phyloP scores from a whole-genome alignment of 805 yeast genomes.

The Kluyveromyces dobzhanskii region DNA sequence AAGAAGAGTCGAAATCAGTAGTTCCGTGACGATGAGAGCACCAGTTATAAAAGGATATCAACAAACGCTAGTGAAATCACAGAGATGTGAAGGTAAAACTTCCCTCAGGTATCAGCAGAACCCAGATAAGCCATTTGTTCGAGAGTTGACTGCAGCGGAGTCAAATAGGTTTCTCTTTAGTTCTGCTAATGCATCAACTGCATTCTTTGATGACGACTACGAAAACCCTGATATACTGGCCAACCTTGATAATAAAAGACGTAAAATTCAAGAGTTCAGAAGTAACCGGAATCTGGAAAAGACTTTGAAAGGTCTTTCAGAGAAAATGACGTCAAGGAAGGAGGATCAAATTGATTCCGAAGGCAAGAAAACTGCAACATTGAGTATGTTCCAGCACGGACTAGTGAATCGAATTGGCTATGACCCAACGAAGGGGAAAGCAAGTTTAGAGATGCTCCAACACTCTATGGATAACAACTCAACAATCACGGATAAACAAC shows the following conservation, averaged over 20 bases:
- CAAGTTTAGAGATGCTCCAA: slow-evolving; percentile 11
- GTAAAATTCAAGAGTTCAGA: slow-evolving; percentile 33
- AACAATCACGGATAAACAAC: slow-evolving; percentile 13
- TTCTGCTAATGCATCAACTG: slow-evolving; percentile 35
- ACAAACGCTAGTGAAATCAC: slow-evolving; percentile 36
- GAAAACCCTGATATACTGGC: slow-evolving; percentile 39
- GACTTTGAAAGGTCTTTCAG: slow-evolving; percentile 19
- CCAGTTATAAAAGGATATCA: slow-evolving; percentile 39
- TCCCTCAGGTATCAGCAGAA: slow-evolving; percentile 7
- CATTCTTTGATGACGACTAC: slow-evolving; percentile 44
- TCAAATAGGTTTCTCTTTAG: slow-evolving; percentile 31
- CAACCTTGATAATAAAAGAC: slow-evolving; percentile 32
- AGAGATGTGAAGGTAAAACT: slow-evolving; percentile 21
- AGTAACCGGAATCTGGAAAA: slow-evolving; percentile 24
- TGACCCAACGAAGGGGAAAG: slow-evolving; percentile 38
- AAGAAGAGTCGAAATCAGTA: slow-evolving; percentile 71
- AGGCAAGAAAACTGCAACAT: slow-evolving; percentile 26
- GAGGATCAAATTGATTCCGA: slow-evolving; percentile 21
- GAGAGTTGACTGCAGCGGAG: slow-evolving; percentile 10
- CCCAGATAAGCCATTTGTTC: slow-evolving; percentile 15
- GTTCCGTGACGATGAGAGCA: slow-evolving; percentile 47
- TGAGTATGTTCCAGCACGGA: slow-evolving; percentile 27
- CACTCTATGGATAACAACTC: slow-evolving; percentile 10
- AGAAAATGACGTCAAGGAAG: slow-evolving; percentile 13
- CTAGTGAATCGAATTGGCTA: slow-evolving; percentile 40